Evolutionary conservation across 1,284 basidiomycete species (phyloP), one percentile per base, ranked within the genome.

Genomic region (Fomitopsis betulina): DNA sequence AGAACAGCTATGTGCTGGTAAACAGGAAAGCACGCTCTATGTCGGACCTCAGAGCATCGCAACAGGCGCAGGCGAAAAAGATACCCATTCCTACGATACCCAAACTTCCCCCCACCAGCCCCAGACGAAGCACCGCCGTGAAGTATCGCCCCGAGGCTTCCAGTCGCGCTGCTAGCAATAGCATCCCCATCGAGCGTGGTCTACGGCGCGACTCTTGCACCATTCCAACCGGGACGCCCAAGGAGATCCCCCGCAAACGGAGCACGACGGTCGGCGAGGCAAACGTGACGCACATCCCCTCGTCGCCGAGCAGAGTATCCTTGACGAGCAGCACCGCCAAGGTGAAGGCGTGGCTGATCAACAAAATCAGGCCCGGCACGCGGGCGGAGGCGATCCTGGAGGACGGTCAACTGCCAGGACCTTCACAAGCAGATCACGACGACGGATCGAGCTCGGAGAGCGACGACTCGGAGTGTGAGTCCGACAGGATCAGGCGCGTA

Each of bases 341-440:
- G 63, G 69, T 89, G 55, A 85, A 82, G 61, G 76, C 79, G 5
- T 89, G 87, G 87, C 70, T 85, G 65, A 83, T 78, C 70, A 82
- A 80, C 61, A 85, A 85, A 63, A 74, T 85, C 38, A 66, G 72
- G 13, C 61, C 71, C 19, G 77, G 73, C 40, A 60, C 76, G 0
- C 58, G 65, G 49, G 60, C 74, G 17, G 71, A 76, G 7, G 47
- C 56, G 52, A 60, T 17, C 54, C 59, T 6, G 37, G 59, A 27
- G 40, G 56, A 3, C 13, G 17, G 17, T 58, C 62, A 8, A 47
- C 39, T 40, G 3, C 27, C 27, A 5, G 21, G 45, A 19, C 8
- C 50, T 15, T 56, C 55, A 25, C 32, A 23, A 2, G 54, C 33
- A 7, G 54, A 55, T 45, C 35, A 23, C 21, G 30, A 39, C 21